A percentile compares a stretch with the other conserved stretches of the same genome.
phyloP scores from a whole-genome alignment of 257 asterid species.

The Jacaranda copaia region DNA sequence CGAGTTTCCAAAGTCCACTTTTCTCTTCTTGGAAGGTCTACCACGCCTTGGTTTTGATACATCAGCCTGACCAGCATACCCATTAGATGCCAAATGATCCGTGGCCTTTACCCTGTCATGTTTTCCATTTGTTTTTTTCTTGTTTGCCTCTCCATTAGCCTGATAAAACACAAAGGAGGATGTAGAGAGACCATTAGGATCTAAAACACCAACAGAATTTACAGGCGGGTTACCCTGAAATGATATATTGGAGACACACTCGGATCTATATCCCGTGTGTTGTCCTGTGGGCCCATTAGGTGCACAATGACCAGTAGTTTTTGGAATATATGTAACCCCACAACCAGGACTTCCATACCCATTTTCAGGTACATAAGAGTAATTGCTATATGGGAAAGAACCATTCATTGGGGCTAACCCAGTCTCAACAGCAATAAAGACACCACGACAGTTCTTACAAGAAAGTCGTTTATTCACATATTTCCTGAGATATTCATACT shows the following conservation, averaged over 20 bases:
- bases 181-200: constrained; percentile 51
- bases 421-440: constrained; percentile 75
- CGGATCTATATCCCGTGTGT: constrained; percentile 64
- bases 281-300: constrained; percentile 65
- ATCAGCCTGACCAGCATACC: constrained; percentile 39
- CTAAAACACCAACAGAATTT: constrained; percentile 49
- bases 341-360: constrained; percentile 73
- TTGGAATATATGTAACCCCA: constrained; percentile 61
- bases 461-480: constrained; percentile 69
- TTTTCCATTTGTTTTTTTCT: constrained; percentile 49
- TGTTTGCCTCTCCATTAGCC: constrained; percentile 47
- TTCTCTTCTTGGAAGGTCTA: constrained; percentile 67
- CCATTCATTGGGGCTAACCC: constrained; percentile 64
- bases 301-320: constrained; percentile 57
- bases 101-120: constrained; percentile 38
- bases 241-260: constrained; percentile 59
- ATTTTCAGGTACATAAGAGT: constrained; percentile 66
- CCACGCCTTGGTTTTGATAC: constrained; percentile 48
- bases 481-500: constrained; percentile 75
- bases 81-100: constrained; percentile 39
- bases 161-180: constrained; percentile 47
- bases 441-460: constrained; percentile 81
- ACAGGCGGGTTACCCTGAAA: constrained; percentile 57
- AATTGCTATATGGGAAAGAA: constrained; percentile 59
- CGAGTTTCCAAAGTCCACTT: constrained; percentile 47